Percentiles rank a stretch among this genome's conserved stretches.
These are phyloP conservation scores for Termitomyces sp. DNA, from an alignment of 768 basidiomycete genomes.

Conservation along the genomic window DNA sequence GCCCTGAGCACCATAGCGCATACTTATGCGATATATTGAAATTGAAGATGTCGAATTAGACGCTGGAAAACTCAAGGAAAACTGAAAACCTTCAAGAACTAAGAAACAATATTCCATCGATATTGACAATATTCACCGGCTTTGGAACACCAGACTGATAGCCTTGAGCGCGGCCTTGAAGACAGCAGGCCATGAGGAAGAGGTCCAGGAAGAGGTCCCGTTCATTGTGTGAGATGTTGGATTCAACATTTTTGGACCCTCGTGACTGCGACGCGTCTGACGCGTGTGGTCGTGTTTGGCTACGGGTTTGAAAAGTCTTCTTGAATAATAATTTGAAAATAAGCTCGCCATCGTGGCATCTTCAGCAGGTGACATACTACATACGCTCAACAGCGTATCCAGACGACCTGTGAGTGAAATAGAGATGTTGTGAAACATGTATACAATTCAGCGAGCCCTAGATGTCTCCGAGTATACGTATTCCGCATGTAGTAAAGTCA, in stretches of 20 bases:
- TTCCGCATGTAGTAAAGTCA: background rate
- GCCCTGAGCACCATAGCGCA: background rate
- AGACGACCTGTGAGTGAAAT: background rate
- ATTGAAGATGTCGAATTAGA: slow-evolving; percentile 5
- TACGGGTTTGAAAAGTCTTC: background rate
- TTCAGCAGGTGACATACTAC: too few species aligned
- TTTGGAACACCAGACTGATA: slow-evolving; percentile 11
- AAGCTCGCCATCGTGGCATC: too few species aligned
- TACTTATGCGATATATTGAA: slow-evolving; percentile 6
- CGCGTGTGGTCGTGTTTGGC: background rate
- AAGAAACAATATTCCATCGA: background rate
- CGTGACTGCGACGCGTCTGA: background rate
- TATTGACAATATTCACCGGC: slow-evolving; percentile 7
- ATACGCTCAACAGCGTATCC: background rate
- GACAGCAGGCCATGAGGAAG: slow-evolving; percentile 5
- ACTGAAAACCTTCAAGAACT: slow-evolving; percentile 8
- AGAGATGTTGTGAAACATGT: background rate
- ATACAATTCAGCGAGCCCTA: background rate
- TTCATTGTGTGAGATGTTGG: too few species aligned
- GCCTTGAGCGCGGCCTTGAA: slow-evolving; percentile 10
- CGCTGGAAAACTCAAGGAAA: slow-evolving; percentile 17
- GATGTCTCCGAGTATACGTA: background rate
- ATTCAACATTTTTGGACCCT: too few species aligned
- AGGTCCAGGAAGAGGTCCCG: too few species aligned
- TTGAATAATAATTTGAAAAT: too few species aligned